Evolutionary conservation across 176 grass and related monocot species (phyloP).

Genomic region (Ampelocalamus luodianensis): DNA sequence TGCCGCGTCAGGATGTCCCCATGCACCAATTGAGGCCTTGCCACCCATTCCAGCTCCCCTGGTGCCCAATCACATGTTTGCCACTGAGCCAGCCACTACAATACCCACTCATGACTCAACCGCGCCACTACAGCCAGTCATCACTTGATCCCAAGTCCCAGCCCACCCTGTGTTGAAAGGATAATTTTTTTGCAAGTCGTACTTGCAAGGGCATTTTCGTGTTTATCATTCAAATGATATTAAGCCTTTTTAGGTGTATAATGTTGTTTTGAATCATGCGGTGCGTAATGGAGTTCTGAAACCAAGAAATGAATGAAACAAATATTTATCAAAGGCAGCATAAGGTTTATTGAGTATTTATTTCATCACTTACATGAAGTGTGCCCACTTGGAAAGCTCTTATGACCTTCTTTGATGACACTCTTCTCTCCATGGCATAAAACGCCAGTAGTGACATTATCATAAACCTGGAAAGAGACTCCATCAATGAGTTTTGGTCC

Average conservation of each 20-base stretch:
- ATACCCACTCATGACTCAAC: not conserved
- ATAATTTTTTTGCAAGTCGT: not conserved
- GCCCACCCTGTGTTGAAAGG: not conserved
- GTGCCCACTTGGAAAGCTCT: conserved; percentile 98
- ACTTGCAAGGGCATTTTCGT: conserved; percentile 1
- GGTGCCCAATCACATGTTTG: not conserved
- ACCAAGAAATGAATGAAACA: not conserved
- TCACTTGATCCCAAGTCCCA: not conserved
- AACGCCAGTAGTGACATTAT: conserved; percentile 75
- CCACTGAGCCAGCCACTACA: not conserved
- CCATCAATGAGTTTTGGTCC: conserved; percentile 3
- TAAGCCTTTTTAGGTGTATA: not conserved
- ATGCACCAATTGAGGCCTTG: not conserved
- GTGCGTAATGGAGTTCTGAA: not conserved
- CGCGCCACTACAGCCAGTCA: not conserved
- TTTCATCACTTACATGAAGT: conserved; percentile 67
- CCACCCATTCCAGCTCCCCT: not conserved
- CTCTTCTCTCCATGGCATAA: conserved; percentile 82
- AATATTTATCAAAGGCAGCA: conserved; percentile 33
- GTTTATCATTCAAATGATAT: not conserved
- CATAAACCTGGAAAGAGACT: conserved; percentile 62
- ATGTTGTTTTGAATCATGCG: not conserved
- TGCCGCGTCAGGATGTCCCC: not conserved
- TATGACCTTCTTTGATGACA: conserved; percentile 91
- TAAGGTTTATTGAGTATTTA: not conserved